Percentiles rank a stretch among this genome's conserved stretches.
phyloP scores from a whole-genome alignment of 345 rosid species.

The Syzygium oleosum region DNA sequence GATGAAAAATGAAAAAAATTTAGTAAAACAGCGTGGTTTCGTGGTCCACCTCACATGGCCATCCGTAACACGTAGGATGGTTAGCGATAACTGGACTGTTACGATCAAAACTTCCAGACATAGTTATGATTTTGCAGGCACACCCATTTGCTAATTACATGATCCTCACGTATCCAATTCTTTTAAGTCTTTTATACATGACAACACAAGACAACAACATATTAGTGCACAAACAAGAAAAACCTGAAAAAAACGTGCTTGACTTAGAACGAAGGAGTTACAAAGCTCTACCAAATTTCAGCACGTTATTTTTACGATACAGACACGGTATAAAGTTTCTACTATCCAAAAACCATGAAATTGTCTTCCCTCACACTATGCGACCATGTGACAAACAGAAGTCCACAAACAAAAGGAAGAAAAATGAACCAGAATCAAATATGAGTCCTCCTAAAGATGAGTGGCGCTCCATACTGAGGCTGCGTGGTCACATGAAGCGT shows the following conservation, averaged over 20 bases:
- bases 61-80: no score
- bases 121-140: background rate
- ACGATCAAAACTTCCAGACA: no score
- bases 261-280: background rate
- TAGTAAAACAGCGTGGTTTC: no score
- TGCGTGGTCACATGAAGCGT: constrained; percentile 31
- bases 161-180: background rate
- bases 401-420: background rate
- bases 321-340: background rate
- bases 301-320: background rate
- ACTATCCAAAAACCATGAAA: background rate
- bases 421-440: background rate
- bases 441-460: constrained; percentile 33
- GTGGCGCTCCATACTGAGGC: constrained; percentile 66
- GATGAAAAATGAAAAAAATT: no score
- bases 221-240: background rate
- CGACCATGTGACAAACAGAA: background rate
- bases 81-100: no score
- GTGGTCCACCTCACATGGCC: no score
- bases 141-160: background rate
- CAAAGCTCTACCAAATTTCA: background rate
- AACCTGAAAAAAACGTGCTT: background rate
- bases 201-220: background rate
- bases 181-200: background rate
- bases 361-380: background rate